Evolutionary conservation across 352 stramenopile species (phyloP).

Genomic region (Pythium diclinum): DNA sequence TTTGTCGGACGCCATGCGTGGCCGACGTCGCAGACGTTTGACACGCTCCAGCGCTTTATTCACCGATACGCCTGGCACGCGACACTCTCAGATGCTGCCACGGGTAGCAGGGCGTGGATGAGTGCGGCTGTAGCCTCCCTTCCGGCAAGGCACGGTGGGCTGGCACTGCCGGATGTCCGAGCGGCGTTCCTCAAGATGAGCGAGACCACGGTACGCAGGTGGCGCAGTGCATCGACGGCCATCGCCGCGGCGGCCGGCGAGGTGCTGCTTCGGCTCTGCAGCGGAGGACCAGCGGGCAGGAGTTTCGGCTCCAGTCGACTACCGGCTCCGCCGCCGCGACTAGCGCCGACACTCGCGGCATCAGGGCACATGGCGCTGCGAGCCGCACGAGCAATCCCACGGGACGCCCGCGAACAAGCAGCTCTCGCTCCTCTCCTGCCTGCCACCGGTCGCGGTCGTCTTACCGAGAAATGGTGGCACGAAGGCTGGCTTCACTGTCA

Average conservation of each 20-base stretch:
- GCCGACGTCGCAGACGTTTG: background rate
- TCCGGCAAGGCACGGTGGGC: background rate
- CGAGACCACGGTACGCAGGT: background rate
- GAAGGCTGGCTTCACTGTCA: background rate
- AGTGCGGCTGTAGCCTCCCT: background rate
- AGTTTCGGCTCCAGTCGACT: background rate
- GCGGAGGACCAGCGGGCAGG: background rate
- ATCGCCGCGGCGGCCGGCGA: background rate
- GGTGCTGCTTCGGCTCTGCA: background rate
- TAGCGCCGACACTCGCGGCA: background rate
- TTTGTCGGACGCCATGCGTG: constrained; percentile 8
- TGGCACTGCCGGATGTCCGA: background rate
- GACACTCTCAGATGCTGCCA: background rate
- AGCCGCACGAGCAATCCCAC: background rate
- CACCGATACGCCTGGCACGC: constrained; percentile 6
- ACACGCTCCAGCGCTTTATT: background rate
- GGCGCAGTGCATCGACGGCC: background rate
- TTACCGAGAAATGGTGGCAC: background rate
- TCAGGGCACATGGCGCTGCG: background rate
- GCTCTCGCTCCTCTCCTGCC: background rate
- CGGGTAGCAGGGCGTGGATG: background rate
- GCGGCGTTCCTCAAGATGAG: background rate
- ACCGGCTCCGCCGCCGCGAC: background rate
- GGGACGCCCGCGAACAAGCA: background rate
- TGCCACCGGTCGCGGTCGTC: background rate